Conservation (phyloP, 2,329 filamentous ascomycete species). For the Podosphaera xanthii region DNA sequence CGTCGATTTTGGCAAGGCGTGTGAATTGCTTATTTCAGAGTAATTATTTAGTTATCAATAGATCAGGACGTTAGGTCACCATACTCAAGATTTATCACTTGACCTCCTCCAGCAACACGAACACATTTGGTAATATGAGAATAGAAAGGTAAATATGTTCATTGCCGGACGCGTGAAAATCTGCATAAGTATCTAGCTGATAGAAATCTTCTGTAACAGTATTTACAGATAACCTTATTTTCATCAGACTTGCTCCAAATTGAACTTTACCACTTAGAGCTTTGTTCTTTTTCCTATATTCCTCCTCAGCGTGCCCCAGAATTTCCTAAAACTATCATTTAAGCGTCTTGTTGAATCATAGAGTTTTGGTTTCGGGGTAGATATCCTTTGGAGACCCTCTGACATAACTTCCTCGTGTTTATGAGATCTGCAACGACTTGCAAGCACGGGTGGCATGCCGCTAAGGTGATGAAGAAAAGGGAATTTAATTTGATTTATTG, state of each 20-base stretch:
- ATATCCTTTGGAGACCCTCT: not conserved
- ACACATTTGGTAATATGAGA: not conserved
- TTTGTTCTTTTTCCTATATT: not conserved
- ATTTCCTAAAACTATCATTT: not conserved
- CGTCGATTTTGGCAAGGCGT: not conserved
- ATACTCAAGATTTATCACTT: not conserved
- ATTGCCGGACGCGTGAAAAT: not conserved
- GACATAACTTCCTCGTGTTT: not conserved
- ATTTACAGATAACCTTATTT: not conserved
- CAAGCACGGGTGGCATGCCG: not conserved
- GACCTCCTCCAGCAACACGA: not conserved
- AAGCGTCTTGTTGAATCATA: not conserved
- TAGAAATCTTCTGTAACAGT: not conserved
- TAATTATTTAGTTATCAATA: not conserved
- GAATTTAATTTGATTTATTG: not conserved
- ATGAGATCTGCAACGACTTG: not conserved
- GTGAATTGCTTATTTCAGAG: not conserved
- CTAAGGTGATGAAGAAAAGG: not conserved
- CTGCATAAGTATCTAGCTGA: not conserved
- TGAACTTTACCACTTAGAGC: not conserved
- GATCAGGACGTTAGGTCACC: not conserved
- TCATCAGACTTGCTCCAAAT: not conserved
- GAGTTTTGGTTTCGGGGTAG: not conserved
- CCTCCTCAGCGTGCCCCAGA: not conserved
- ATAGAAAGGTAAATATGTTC: not conserved